Percentiles rank a stretch among this genome's conserved stretches.
Conservation (phyloP, 805 yeast genomes). For the Teunomyces cretensis region DNA sequence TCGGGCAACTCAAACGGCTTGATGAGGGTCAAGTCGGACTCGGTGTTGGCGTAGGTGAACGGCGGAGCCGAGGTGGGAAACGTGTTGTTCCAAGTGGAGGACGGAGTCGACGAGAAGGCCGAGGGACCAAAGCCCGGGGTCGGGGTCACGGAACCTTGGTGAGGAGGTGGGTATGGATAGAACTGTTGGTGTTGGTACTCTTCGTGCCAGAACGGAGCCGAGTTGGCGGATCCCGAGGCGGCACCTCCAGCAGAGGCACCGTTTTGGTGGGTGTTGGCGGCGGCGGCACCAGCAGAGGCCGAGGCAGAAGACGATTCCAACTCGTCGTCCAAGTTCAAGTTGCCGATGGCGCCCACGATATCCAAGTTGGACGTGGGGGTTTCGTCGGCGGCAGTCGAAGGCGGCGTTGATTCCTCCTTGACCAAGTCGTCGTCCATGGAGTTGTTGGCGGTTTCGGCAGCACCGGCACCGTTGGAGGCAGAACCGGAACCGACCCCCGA, state of each 20-base stretch:
- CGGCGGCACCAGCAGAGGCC: background rate
- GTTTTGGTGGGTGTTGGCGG: constrained; percentile 4
- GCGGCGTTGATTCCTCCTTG: background rate
- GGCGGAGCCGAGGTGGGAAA: constrained; percentile 42
- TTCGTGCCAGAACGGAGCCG: constrained; percentile 6
- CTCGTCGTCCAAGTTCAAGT: constrained; percentile 46
- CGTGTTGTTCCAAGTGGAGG: constrained; percentile 33
- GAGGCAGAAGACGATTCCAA: background rate
- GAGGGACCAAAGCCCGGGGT: constrained; percentile 24
- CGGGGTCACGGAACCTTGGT: constrained; percentile 30
- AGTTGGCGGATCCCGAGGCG: background rate
- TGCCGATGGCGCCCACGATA: constrained; percentile 48
- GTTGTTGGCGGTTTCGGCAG: constrained; percentile 6
- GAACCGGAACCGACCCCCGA: constrained; percentile 4
- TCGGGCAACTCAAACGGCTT: constrained; percentile 22
- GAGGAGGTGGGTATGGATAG: constrained; percentile 19
- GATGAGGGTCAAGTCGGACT: constrained; percentile 5
- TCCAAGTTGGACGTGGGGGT: constrained; percentile 27
- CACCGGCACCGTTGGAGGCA: constrained; percentile 8
- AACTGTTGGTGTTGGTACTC: constrained; percentile 9
- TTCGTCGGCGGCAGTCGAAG: background rate
- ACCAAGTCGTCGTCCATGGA: constrained; percentile 9
- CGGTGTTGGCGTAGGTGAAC: constrained; percentile 17
- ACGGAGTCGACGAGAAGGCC: constrained; percentile 31
- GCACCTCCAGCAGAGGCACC: too few relatives aligned